A percentile compares a stretch with the other conserved stretches of the same genome.
Conservation (phyloP, 202 grass and related monocot species). For the Miscanthus sacchariflorus region DNA sequence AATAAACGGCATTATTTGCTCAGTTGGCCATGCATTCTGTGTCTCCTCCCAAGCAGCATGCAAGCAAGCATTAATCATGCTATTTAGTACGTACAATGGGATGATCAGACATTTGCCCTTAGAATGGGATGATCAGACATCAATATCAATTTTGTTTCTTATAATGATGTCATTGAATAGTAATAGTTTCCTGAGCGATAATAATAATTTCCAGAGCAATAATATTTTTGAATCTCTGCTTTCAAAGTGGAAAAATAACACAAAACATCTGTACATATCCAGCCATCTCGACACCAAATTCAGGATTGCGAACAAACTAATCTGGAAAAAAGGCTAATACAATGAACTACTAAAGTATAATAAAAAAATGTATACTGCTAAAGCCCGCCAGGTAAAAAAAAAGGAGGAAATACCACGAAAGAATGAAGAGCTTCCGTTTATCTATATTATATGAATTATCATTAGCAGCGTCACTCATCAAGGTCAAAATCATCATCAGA, state of each 20-base stretch:
- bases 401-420: not conserved
- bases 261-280: not conserved
- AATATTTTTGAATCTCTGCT: not conserved
- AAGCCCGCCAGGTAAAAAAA: not conserved
- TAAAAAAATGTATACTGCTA: not conserved
- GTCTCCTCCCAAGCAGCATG: too few species aligned
- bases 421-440: not conserved
- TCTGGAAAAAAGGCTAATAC: not conserved
- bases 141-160: not conserved
- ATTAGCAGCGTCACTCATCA: conserved; percentile 36
- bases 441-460: not conserved
- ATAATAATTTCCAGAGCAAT: not conserved
- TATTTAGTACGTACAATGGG: too few species aligned
- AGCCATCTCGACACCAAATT: not conserved
- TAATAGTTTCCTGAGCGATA: not conserved
- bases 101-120: too few species aligned
- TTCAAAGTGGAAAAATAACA: not conserved
- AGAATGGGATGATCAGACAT: not conserved
- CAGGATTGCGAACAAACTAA: not conserved
- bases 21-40: too few species aligned
- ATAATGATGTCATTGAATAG: not conserved
- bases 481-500: conserved; percentile 89
- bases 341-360: not conserved
- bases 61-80: too few species aligned
- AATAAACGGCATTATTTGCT: too few species aligned